Evolutionary conservation across 176 grass and related monocot genomes (phyloP), one percentile per base, ranked within the genome.

Genomic region (Leersia perrieri): DNA sequence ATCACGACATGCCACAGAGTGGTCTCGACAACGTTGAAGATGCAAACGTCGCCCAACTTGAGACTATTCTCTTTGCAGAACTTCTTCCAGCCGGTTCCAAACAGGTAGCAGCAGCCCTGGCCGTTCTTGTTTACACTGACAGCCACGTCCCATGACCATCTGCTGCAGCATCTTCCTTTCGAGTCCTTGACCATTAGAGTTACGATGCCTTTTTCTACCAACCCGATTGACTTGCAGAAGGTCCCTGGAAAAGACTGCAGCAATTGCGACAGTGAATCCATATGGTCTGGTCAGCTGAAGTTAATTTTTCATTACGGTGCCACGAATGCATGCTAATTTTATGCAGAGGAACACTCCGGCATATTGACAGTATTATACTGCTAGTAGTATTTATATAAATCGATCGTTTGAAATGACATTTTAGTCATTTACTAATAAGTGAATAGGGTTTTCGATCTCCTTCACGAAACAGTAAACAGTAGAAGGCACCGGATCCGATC

Each of bases 181-280:
- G 81, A 83, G 18, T 33, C 67, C 63, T 76, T 68, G 7, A 84
- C 63, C 4, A n/a, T n/a, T n/a, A n/a, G n/a, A n/a, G 47, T 68
- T 45, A 76, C 58, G 18, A 3, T 84, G 72, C 26, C 9, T 7
- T 1, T 0, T 18, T 25, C 20, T 7, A 5, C 0, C 0, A 83
- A 1, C 5, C 81, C 63, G 1, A 76, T 83, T 11, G 23, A 20
- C 61, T 11, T 5, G 25, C 81, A 83, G 62, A 83, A 68, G 2
- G 0, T 5, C 3, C 0, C 0, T 7, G 71, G 0, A n/a, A 83
- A 38, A 28, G 10, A 22, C 70, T 66, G 41, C 15, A 74, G 22
- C n/a, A 5, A 58, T 60, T 16, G n/a, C 23, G 27, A 18, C 0
- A 20, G n/a, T 38, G 34, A 1, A 15, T 73, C n/a, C n/a, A 1